Base-by-base conservation (phyloP, 495 filamentous ascomycete species). In the Cryomyces antarcticus region DNA sequence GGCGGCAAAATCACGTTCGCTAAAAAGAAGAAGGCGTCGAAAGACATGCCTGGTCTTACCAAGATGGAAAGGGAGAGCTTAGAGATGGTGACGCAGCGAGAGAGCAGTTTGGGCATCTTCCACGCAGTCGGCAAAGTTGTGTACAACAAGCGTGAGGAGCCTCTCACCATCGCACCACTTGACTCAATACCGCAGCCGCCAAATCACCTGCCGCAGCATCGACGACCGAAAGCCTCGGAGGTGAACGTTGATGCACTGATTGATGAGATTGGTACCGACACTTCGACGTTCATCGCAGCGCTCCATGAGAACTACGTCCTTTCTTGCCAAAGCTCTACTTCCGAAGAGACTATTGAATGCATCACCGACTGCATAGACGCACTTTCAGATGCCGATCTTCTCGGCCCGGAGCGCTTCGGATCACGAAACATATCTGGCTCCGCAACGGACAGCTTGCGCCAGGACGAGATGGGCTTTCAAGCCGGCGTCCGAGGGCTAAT, bases 91-190 rank as follows among this genome's bases (percentile, higher is more conserved):
- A 83, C 80, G 1, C 82, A 87, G 51, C 71, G 92, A 39, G 86
- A 94, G 60, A 72, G 81, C 13, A 88, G 72, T 48, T 65, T 95
- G 5, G 87, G 85, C 1, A 78, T 99, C 45, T 99, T 99, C 53
- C 92, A 99, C 59, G 86, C 92, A 28, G 78, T 99, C 40, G 92
- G 87, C 11, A 94, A 86, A 50, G 80, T 96, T 4, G 73, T 93
- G 4, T 87, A 96, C 60, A 96, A 96, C 61, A 96, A 93, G 54
- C 71, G 89, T 34, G 67, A 74, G 29, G 63, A 65, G 28, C 52
- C 49, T 9, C 44, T 43, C 42, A 48, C 38, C 13, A 52, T 50
- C 41, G 11, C 50, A 30, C 17, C 17, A 24, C 17, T 24, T 24
- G 51, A 50, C 4, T 50, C 56, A 7, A 56, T 59, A 5, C 60